Evolutionary conservation across 306 rosid species (phyloP).

Genomic region (Quercus dentata): DNA sequence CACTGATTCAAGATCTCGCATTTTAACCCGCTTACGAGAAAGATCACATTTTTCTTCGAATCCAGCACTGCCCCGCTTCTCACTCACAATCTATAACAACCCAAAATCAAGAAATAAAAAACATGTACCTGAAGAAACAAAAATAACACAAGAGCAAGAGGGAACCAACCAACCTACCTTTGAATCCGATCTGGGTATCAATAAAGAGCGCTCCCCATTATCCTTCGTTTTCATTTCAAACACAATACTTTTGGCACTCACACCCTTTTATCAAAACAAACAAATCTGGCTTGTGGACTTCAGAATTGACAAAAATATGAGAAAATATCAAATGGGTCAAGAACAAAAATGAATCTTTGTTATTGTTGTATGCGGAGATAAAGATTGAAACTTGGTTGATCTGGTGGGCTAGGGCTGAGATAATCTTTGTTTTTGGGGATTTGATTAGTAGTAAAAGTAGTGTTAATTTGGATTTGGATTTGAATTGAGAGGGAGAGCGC

Average conservation of each 20-base stretch:
- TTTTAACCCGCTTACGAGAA: slow-evolving; percentile 58
- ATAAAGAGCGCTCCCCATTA: slow-evolving; percentile 19
- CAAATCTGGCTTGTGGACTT: not conserved
- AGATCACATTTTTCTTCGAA: slow-evolving; percentile 31
- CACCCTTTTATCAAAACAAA: not conserved
- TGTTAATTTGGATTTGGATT: not conserved
- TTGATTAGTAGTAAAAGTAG: not conserved
- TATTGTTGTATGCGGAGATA: not conserved
- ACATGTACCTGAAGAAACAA: not conserved
- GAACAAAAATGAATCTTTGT: not conserved
- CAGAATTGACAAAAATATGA: not conserved
- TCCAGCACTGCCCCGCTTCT: slow-evolving; percentile 44
- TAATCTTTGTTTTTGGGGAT: not conserved
- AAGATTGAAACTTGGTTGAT: not conserved
- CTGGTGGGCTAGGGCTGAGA: slow-evolving; percentile 23
- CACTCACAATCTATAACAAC: slow-evolving; percentile 36
- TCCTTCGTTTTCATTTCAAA: slow-evolving; percentile 38
- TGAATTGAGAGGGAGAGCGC: slow-evolving; percentile 42
- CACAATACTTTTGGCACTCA: not conserved
- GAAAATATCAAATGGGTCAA: not conserved
- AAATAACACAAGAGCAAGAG: slow-evolving; percentile 9
- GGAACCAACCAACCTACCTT: slow-evolving; percentile 40
- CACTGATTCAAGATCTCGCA: slow-evolving; percentile 63
- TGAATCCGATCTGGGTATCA: slow-evolving; percentile 30
- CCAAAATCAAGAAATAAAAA: not conserved